Evolutionary conservation across 352 stramenopile species (phyloP), one percentile per base, ranked within the genome.

Genomic region (Pythium plurisporium): DNA sequence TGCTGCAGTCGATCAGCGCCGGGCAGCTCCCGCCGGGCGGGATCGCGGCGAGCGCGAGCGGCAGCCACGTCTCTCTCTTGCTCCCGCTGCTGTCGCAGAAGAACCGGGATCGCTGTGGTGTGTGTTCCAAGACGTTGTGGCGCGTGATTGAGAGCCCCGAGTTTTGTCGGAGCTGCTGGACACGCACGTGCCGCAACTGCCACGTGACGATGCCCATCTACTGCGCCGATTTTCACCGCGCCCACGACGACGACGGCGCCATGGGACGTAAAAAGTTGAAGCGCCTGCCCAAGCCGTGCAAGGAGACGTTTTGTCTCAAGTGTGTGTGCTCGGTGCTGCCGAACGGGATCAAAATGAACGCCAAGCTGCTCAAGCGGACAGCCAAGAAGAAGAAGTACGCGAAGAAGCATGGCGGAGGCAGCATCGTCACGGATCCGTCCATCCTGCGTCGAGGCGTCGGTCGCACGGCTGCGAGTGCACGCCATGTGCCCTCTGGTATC

Each of bases 51-150:
- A 56, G 48, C 29, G 33, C 42, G 26, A 57, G 50, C 27, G 45
- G 42, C 29, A 51, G 52, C 46, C 27, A 62, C 37, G 44, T 62
- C 12, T 49, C 43, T 6, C 55, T 56, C 17, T 59, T 69, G 22
- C 37, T 69, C 26, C 62, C 62, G 44, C 34, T 64, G 33, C 34
- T 69, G 23, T 52, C 48, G 19, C 55, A 69, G 22, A 46, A 47
- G 14, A 56, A 57, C 52, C 55, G 62, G 11, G 64, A 74, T 31
- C 67, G 64, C n/a, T 91, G 82, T 34, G 74, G 68, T 0, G 72
- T 91, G 0, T 91, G 82, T 12, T 49, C 60, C 11, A 67, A 87
- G 45, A 89, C 82, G 59, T 79, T 91, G 54, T 91, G 82, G 82
- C 69, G 84, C 43, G 53, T 69, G 43, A 22, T 69, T 23, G 43